Evolutionary conservation across 257 asterid species (phyloP), one percentile per base, ranked within the genome.

Genomic region (Schizonepeta tenuifolia): DNA sequence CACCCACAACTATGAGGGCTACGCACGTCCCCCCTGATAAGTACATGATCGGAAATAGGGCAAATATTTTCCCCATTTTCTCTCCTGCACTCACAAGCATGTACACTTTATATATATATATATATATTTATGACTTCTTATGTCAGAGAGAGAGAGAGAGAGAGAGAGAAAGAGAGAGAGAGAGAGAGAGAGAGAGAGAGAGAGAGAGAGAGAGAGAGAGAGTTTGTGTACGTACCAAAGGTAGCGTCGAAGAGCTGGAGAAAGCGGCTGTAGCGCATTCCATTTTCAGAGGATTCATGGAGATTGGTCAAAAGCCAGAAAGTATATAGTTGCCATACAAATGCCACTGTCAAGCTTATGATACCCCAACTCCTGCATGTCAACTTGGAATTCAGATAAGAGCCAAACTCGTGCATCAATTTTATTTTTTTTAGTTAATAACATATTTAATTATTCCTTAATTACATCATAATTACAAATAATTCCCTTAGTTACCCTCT

Each of bases 341-440:
- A 77, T 7, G 81, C 81, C 26, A 77, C 60, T 0, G 73, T 57
- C 74, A 77, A 56, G 3, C 81, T 55, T 72, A 72, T 77, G 66
- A 77, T 72, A 14, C 81, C 81, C 81, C 81, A 77, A 46, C 31
- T 57, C 81, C 81, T 77, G 75, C 70, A 77, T 33, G 38, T 49
- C 20, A 14, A 4, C 36, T 4, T 31, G 36, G 7, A 31, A 28
- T 28, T 28, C 33, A 28, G 5, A 28, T 28, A 28, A 3, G 33
- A 28, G 33, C 5, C 33, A 28, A 28, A 28, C 5, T 28, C 33
- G 33, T 28, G 33, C 33, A 28, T 5, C 33, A 28, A 3, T 5
- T 28, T 26, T 26, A n/a, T n/a, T n/a, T n/a, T n/a, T n/a, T n/a
- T n/a, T n/a, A n/a, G n/a, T n/a, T n/a, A n/a, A n/a, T n/a, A n/a